Evolutionary conservation across 2,329 filamentous ascomycete genomes (phyloP).

Genomic region (Trichoderma semiorbis): DNA sequence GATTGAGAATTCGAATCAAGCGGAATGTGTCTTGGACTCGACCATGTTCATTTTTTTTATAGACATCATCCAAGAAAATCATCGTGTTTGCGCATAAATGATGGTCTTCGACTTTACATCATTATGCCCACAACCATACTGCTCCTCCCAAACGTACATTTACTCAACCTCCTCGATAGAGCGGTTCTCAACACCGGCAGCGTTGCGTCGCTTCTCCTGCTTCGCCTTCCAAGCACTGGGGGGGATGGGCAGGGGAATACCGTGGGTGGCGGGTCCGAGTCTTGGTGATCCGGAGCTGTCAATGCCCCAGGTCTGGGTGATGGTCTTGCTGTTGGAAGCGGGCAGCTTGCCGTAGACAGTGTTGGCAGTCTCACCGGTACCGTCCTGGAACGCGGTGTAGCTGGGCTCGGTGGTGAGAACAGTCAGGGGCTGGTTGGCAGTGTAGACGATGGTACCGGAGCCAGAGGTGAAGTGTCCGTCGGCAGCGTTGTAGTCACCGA

Average conservation of each 20-base stretch:
- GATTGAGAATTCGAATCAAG: neutral
- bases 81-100: neutral
- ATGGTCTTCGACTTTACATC: neutral
- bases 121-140: neutral
- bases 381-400: constrained; percentile 5
- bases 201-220: neutral
- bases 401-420: neutral
- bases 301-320: neutral
- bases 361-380: neutral
- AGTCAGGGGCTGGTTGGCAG: neutral
- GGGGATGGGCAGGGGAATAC: neutral
- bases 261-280: neutral
- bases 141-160: neutral
- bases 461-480: neutral
- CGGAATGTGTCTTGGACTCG: neutral
- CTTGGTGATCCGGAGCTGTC: neutral
- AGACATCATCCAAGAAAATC: neutral
- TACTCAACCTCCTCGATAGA: neutral
- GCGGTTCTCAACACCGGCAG: no score
- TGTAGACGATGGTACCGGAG: neutral
- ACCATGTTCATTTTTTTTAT: neutral
- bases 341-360: neutral
- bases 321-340: neutral
- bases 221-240: neutral
- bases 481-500: neutral